Conservation (phyloP, 164 flowering plant genomes). For the Cinnamomum chago region DNA sequence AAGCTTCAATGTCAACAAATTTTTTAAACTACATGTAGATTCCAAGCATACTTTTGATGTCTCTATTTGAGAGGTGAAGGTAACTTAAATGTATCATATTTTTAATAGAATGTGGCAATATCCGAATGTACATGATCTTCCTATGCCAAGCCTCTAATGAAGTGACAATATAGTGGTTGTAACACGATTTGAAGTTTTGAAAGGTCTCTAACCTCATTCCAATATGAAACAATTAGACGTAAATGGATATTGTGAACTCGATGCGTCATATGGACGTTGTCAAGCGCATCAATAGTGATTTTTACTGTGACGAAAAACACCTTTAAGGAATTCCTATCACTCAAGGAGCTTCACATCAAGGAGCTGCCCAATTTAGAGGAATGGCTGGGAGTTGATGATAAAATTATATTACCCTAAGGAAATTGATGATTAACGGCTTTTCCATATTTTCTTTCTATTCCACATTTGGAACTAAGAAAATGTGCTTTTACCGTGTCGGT, state of each 20-base stretch:
- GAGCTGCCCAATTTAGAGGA: neutral
- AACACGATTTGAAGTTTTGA: neutral
- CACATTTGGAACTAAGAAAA: too few species aligned
- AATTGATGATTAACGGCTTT: too few species aligned
- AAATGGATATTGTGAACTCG: too few species aligned
- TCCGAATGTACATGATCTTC: neutral
- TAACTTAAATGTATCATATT: too few species aligned
- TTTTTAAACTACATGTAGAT: neutral
- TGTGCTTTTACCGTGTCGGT: neutral
- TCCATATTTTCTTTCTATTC: too few species aligned
- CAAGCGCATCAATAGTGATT: neutral
- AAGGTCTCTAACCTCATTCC: neutral
- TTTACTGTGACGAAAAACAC: neutral
- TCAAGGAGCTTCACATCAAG: neutral
- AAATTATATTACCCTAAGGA: neutral
- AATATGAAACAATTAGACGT: too few species aligned
- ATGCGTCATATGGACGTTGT: neutral
- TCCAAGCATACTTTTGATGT: neutral
- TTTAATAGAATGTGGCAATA: too few species aligned
- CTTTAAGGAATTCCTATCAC: neutral
- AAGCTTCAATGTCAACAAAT: neutral
- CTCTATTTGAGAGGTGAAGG: neutral
- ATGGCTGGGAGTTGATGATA: too few species aligned
- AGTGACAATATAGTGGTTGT: neutral
- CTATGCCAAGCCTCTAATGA: neutral